Evolutionary conservation across 129 eudicot species (phyloP), one percentile per base, ranked within the genome.

Genomic region (Centrapalus pauciflorus): DNA sequence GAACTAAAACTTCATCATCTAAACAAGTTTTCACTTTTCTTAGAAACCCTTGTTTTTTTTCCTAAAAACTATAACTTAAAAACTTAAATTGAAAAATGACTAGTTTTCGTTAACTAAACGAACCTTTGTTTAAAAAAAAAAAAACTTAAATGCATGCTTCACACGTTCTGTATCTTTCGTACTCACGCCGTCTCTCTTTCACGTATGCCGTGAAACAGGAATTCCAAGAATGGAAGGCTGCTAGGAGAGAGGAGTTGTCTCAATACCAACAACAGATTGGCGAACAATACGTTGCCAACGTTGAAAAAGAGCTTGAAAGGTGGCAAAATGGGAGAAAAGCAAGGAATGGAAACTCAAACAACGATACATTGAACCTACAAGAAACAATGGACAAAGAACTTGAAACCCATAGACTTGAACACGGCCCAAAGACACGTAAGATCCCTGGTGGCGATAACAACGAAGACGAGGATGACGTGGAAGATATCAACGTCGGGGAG

Each of bases 331-430:
- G 83, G 27, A 83, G 93, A 73, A 87, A 76, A 51, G 66, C 75
- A 41, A 84, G 90, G 66, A 89, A 78, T 3, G 81, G 68, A 58
- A 82, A 77, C 78, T 27, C 69, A n/a, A 45, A 14, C 52, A 83
- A 74, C 10, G 83, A 84, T 24, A 49, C 67, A 51, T 71, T 84
- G 57, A 94, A 86, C 81, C 79, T 94, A 10, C 99, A 94, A 77
- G 99, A 94, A 77, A 94, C 96, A 35, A 94, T 94, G 99, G 99
- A 94, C 95, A 77, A 94, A 69, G 99, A 94, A 58, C 83, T 94
- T 4, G 99, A 94, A 81, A 89, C 99, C 57, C 99, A 94, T 64
- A 82, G 90, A 81, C 96, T 94, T 13, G 99, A 94, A 79, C 97
- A 89, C 38, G 99, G 99, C 14, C 99, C 95, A 2, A 94, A 94